Evolutionary conservation across 306 rosid genomes (phyloP).

Genomic region (Urtica urens): DNA sequence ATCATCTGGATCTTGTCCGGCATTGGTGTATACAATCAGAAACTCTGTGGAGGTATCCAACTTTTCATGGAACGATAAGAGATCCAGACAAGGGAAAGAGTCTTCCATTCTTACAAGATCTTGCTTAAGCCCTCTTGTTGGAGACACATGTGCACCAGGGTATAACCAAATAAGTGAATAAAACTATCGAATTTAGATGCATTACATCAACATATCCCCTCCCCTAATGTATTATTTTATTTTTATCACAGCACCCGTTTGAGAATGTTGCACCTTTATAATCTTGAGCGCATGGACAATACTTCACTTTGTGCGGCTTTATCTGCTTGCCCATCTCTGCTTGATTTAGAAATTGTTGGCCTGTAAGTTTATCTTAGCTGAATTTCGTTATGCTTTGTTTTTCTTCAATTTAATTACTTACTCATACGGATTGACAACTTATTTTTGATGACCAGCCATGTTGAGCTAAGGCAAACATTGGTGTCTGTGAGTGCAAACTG

Average conservation of each 20-base stretch:
- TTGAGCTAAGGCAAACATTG: conserved; percentile 90
- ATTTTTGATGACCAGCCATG: conserved; percentile 43
- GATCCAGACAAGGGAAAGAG: conserved; percentile 95
- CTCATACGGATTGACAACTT: neutral
- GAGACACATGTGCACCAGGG: conserved; percentile 68
- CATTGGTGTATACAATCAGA: conserved; percentile 48
- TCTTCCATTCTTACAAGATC: conserved; percentile 83
- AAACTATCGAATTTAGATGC: conserved; percentile 13
- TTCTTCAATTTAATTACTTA: conserved; percentile 1
- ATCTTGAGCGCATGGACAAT: conserved; percentile 84
- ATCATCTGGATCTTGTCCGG: conserved; percentile 61
- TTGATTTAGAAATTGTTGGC: conserved; percentile 93
- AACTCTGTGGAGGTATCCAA: conserved; percentile 68
- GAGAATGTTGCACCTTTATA: conserved; percentile 81
- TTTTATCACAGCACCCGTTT: conserved; percentile 47
- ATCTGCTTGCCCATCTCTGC: conserved; percentile 75
- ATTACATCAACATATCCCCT: neutral
- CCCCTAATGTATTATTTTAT: conserved; percentile 10
- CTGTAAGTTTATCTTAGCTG: conserved; percentile 55
- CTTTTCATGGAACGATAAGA: conserved; percentile 89
- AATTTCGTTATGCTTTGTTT: conserved; percentile 10
- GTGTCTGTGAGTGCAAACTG: conserved; percentile 75
- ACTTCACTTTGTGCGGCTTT: conserved; percentile 66
- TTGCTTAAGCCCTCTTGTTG: conserved; percentile 83
- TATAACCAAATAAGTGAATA: conserved; percentile 28